Evolutionary conservation across 164 flowering plant genomes (phyloP).

Genomic region (Vitis riparia): DNA sequence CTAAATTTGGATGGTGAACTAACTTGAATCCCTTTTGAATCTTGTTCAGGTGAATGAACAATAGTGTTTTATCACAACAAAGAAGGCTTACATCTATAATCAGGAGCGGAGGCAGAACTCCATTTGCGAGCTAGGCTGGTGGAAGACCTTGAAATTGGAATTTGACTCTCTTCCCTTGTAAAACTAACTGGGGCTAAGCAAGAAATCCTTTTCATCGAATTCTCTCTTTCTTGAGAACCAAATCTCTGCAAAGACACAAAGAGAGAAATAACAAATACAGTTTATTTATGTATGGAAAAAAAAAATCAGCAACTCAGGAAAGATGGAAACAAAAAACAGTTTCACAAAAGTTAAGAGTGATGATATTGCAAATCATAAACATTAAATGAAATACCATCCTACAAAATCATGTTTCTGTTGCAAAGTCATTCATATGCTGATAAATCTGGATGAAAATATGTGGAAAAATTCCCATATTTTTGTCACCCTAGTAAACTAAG

Average conservation of each 20-base stretch:
- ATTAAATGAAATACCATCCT: no score
- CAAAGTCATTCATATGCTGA: no score
- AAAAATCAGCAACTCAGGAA: background rate
- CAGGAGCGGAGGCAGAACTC: constrained; percentile 52
- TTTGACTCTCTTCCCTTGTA: constrained; percentile 66
- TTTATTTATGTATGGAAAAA: background rate
- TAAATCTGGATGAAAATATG: no score
- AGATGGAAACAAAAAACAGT: background rate
- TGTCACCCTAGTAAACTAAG: no score
- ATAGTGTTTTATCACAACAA: background rate
- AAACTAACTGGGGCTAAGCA: constrained; percentile 45
- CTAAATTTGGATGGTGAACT: background rate
- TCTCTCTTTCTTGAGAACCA: constrained; percentile 86
- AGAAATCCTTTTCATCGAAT: constrained; percentile 50
- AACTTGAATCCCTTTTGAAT: no score
- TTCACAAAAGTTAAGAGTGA: no score
- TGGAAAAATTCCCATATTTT: no score
- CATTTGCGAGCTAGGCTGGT: constrained; percentile 59
- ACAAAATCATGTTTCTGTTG: no score
- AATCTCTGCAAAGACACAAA: constrained; percentile 49
- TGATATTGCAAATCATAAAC: no score
- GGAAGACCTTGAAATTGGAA: constrained; percentile 66
- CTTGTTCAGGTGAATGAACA: no score
- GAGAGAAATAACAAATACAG: background rate
- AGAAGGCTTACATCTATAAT: constrained; percentile 52